Conservation (phyloP, 352 stramenopile species). For the Pythium aquatile region DNA sequence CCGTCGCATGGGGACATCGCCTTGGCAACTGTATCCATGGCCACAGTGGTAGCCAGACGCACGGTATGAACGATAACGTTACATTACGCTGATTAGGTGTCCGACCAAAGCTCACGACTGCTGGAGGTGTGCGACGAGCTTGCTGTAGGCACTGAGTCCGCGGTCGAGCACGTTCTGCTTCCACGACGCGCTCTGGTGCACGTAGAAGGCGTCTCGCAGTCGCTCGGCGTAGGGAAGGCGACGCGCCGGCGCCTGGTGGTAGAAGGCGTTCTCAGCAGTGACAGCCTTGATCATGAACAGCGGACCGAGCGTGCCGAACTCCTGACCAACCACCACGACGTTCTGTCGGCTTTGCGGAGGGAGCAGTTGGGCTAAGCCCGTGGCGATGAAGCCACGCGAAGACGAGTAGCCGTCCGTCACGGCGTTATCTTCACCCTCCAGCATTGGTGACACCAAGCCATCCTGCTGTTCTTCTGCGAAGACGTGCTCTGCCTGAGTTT, state of each 20-base stretch:
- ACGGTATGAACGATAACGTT: too few species aligned
- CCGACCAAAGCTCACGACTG: background rate
- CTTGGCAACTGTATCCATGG: too few species aligned
- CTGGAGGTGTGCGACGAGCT: constrained; percentile 29
- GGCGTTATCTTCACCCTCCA: constrained; percentile 9
- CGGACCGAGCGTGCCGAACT: constrained; percentile 64
- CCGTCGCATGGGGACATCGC: too few species aligned
- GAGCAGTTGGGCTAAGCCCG: constrained; percentile 40
- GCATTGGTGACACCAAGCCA: constrained; percentile 6
- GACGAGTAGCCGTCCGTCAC: constrained; percentile 56
- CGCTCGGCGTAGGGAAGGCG: constrained; percentile 58
- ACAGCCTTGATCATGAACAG: constrained; percentile 63
- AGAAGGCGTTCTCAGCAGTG: constrained; percentile 61
- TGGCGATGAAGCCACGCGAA: constrained; percentile 39
- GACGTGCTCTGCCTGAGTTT: background rate
- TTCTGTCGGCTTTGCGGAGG: constrained; percentile 1
- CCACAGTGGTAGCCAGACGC: too few species aligned
- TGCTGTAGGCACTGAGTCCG: constrained; percentile 45
- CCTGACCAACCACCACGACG: constrained; percentile 43
- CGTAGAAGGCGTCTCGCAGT: constrained; percentile 75
- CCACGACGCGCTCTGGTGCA: constrained; percentile 65
- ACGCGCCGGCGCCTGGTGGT: constrained; percentile 35
- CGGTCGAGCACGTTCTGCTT: constrained; percentile 54
- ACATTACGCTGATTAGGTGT: too few species aligned
- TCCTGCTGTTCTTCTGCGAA: background rate